Conservation (phyloP, 371 early-diverging fungal species). For the Umbelopsis sp. region DNA sequence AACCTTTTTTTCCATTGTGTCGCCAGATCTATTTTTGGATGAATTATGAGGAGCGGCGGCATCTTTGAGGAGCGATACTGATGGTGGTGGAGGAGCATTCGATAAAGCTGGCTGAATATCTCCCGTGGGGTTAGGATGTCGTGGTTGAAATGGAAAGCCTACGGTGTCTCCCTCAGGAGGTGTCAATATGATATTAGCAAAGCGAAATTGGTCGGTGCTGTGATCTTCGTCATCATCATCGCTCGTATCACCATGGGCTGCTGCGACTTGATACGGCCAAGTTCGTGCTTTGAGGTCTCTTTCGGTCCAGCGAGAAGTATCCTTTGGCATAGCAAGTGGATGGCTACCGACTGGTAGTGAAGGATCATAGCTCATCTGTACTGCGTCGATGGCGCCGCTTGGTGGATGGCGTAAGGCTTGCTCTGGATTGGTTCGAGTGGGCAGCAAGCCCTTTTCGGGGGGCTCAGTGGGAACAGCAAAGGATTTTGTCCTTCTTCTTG, state of each 20-base stretch:
- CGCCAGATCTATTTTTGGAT: constrained; percentile 17
- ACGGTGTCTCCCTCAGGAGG: neutral
- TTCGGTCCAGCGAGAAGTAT: neutral
- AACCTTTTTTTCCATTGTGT: constrained; percentile 14
- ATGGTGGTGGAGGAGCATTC: too few relatives aligned
- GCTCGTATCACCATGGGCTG: neutral
- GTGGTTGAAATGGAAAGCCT: neutral
- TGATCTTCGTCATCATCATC: constrained; percentile 1
- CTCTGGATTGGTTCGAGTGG: neutral
- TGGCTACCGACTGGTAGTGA: neutral
- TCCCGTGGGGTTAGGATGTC: neutral
- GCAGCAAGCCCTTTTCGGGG: neutral
- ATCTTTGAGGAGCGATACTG: too few relatives aligned
- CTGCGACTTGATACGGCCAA: constrained; percentile 1
- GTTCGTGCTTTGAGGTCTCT: constrained; percentile 7
- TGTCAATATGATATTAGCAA: neutral
- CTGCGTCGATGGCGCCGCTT: neutral
- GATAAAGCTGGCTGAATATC: neutral
- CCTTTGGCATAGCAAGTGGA: neutral
- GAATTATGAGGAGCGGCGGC: neutral
- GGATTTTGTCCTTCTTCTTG: neutral
- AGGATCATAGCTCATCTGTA: too few relatives aligned
- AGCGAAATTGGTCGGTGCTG: neutral
- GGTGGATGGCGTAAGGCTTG: neutral
- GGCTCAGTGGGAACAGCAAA: neutral